Base-by-base conservation (phyloP, 2,329 filamentous ascomycete genomes). In the Pseudopithomyces maydicus region DNA sequence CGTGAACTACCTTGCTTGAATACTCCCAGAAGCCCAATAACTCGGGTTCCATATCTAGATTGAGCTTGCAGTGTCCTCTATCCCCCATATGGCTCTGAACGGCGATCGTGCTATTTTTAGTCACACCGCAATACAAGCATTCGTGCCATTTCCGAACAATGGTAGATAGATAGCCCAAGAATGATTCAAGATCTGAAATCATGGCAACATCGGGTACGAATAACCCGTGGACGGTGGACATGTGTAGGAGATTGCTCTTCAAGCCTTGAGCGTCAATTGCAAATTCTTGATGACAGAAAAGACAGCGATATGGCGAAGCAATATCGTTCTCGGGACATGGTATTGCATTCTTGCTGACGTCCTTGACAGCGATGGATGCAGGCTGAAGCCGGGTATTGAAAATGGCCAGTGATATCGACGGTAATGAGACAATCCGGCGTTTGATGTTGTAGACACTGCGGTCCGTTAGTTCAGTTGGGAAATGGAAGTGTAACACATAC, bases 41-140 rank as follows among this genome's bases (percentile, higher is more conserved):
- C 46, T 74, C 74, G 1, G 70, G 63, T 52, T 74, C 71, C 6
- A 52, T 43, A 10, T 73, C 62, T n/a, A 75, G 23, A 38, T 74
- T 73, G 36, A 76, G 56, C 43, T 67, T 60, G 56, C 73, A 76
- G 48, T 76, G 74, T 7, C 65, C 64, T 54, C 73, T 76, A 46
- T 76, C 73, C 26, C 66, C 54, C 74, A 76, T 76, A 53, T 76
- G 74, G 20, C 55, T 70, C 61, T 72, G 73, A n/a, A 74, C 60
- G 22, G 67, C 59, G 3, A 52, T 35, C 7, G 64, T 58, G 4
- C 68, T 66, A 29, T 45, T 51, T 52, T 70, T 73, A 33, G 56
- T 61, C 11, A 57, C 44, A 35, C 72, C 71, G 52, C 74, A 76
- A 59, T 75, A 75, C 20, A 76, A 64, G 52, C 74, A 76, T 63